A percentile compares a stretch with the other conserved stretches of the same genome.
Evolutionary conservation across 345 rosid species (phyloP).

Genomic region (Moricandia moricandioides): DNA sequence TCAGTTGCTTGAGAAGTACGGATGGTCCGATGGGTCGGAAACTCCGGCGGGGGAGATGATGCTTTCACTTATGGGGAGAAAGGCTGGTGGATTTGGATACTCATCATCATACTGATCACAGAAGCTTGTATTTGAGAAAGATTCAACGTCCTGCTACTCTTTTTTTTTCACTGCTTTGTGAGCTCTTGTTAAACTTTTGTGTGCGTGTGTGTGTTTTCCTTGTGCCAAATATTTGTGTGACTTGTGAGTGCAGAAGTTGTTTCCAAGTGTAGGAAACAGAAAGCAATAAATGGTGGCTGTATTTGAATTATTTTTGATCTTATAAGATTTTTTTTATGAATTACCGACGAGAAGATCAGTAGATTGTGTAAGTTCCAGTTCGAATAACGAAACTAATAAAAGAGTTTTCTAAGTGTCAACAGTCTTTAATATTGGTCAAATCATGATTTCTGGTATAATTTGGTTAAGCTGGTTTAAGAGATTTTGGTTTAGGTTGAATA

Average conservation of each 20-base stretch:
- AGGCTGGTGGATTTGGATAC: conserved; percentile 21
- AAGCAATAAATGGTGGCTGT: neutral
- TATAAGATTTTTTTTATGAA: too few species aligned
- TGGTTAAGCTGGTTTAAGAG: too few species aligned
- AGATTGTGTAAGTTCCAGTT: too few species aligned
- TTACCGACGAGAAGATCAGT: too few species aligned
- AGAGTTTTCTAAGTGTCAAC: too few species aligned
- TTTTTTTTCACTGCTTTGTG: conserved; percentile 1
- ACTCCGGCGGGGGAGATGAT: conserved; percentile 21
- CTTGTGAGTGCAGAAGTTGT: neutral
- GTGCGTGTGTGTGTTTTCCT: neutral
- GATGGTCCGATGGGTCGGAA: conserved; percentile 44
- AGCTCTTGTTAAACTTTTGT: conserved; percentile 10
- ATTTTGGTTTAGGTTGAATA: too few species aligned
- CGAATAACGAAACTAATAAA: too few species aligned
- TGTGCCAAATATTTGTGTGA: conserved; percentile 11
- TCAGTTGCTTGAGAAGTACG: conserved; percentile 48
- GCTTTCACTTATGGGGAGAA: conserved; percentile 30
- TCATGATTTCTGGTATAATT: too few species aligned
- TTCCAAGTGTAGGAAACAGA: conserved; percentile 6
- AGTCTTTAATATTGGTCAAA: too few species aligned
- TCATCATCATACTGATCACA: conserved; percentile 37
- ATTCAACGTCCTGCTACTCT: neutral
- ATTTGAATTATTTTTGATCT: neutral
- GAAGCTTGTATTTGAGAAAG: conserved; percentile 4